phyloP scores from a whole-genome alignment of 805 yeast species.

The Myxozyma udenii region DNA sequence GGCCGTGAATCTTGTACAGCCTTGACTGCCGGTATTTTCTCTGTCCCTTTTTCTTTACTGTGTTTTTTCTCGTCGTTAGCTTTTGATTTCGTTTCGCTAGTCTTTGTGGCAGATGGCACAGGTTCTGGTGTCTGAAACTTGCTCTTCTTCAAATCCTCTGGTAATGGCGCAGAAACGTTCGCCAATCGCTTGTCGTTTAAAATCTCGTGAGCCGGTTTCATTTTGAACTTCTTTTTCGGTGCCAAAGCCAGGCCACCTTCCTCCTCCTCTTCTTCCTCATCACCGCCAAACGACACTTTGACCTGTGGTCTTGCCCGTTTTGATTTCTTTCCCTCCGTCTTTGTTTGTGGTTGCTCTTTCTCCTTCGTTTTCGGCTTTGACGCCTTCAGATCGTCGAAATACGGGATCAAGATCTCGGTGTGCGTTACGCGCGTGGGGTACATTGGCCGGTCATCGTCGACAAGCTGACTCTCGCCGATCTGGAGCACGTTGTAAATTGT shows the following conservation, averaged over 20 bases:
- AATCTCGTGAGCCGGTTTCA: constrained; percentile 33
- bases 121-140: constrained; percentile 1
- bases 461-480: constrained; percentile 50
- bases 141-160: not conserved
- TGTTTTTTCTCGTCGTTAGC: not conserved
- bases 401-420: constrained; percentile 47
- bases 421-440: constrained; percentile 50
- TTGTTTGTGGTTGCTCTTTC: not conserved
- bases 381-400: constrained; percentile 46
- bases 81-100: not conserved
- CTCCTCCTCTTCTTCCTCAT: constrained; percentile 40
- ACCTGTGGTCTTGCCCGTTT: constrained; percentile 36
- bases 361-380: constrained; percentile 6
- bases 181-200: constrained; percentile 18
- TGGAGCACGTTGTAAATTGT: constrained; percentile 52
- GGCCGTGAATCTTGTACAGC: not conserved
- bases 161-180: not conserved
- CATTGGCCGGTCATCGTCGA: constrained; percentile 44
- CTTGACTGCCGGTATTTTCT: not conserved
- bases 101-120: not conserved
- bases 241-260: constrained; percentile 17
- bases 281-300: constrained; percentile 43
- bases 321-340: constrained; percentile 15
- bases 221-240: constrained; percentile 28
- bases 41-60: not conserved